Evolutionary conservation across 345 rosid genomes (phyloP).

Genomic region (Boechera divaricarpa): DNA sequence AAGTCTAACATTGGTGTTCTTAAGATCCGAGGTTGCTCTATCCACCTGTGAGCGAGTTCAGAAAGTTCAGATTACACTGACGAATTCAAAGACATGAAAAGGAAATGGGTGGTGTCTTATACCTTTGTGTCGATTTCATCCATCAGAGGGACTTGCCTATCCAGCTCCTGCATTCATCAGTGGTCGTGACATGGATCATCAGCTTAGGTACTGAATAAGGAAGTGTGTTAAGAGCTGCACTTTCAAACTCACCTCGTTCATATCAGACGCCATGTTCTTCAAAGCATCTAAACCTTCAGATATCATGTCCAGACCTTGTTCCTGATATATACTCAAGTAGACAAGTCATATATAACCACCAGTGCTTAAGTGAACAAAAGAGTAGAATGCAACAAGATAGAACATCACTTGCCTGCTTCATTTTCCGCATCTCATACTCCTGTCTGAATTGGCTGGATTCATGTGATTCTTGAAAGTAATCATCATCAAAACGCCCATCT

Average conservation of each 20-base stretch:
- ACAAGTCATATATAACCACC: constrained; percentile 18
- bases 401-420: constrained; percentile 69
- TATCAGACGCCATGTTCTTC: constrained; percentile 96
- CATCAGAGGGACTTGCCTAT: constrained; percentile 96
- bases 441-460: constrained; percentile 82
- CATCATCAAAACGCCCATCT: constrained; percentile 85
- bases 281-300: constrained; percentile 93
- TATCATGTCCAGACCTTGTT: constrained; percentile 94
- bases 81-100: constrained; percentile 19
- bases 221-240: constrained; percentile 12
- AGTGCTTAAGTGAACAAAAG: neutral
- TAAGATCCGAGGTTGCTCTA: constrained; percentile 89
- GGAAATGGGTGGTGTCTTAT: constrained; percentile 10
- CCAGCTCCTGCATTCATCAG: constrained; percentile 73
- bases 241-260: constrained; percentile 80
- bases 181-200: constrained; percentile 27
- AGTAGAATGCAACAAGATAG: constrained; percentile 5
- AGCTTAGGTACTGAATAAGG: constrained; percentile 21
- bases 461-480: constrained; percentile 84
- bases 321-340: constrained; percentile 55
- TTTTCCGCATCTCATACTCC: constrained; percentile 94
- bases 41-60: constrained; percentile 66
- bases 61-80: constrained; percentile 24
- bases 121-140: constrained; percentile 99
- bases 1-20: constrained; percentile 96